phyloP scores from a whole-genome alignment of 257 asterid species.

The Scutellaria baicalensis region DNA sequence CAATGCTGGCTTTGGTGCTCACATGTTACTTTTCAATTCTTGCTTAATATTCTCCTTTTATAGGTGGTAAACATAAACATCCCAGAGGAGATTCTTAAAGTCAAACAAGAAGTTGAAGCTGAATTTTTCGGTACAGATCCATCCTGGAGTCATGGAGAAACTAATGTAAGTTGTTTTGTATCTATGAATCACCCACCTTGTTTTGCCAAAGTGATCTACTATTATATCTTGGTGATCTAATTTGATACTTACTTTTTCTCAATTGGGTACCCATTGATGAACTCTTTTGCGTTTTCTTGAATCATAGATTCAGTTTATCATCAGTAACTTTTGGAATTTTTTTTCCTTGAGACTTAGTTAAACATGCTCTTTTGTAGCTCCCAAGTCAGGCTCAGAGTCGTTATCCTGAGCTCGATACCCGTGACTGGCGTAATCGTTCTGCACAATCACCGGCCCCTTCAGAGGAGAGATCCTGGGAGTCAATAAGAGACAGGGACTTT shows the following conservation, averaged over 20 bases:
- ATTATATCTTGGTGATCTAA: background rate
- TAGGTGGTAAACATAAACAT: constrained; percentile 43
- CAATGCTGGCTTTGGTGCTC: background rate
- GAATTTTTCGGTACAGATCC: constrained; percentile 76
- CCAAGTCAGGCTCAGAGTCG: constrained; percentile 37
- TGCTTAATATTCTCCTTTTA: constrained; percentile 5
- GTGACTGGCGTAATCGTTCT: constrained; percentile 56
- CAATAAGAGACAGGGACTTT: constrained; percentile 49
- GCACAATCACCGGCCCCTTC: constrained; percentile 28
- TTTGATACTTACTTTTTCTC: background rate
- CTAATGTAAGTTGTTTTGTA: constrained; percentile 42
- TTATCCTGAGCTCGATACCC: constrained; percentile 55
- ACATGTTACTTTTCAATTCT: background rate
- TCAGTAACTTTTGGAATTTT: background rate
- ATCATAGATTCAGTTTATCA: background rate
- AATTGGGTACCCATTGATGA: background rate
- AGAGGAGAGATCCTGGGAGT: constrained; percentile 49
- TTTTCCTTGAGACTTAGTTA: background rate
- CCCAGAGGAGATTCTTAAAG: constrained; percentile 61
- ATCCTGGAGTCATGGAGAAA: constrained; percentile 65
- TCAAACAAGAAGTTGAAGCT: constrained; percentile 76
- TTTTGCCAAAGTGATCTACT: background rate
- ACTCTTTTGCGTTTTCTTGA: background rate
- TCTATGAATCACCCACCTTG: background rate
- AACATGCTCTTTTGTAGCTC: constrained; percentile 1